Evolutionary conservation across 352 stramenopile species (phyloP).

Genomic region (Phytophthora pinifolia): DNA sequence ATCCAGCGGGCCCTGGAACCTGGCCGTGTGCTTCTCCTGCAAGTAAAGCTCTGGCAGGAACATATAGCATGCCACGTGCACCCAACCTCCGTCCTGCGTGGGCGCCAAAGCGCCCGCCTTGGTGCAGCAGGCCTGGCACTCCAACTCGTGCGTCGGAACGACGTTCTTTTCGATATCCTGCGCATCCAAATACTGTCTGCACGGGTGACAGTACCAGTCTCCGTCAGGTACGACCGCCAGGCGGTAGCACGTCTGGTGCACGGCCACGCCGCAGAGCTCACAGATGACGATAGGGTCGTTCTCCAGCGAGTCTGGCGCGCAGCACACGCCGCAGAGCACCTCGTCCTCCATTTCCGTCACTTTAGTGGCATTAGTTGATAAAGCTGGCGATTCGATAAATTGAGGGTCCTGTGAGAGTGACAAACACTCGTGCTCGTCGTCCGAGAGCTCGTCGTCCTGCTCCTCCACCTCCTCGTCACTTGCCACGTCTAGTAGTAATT

Average conservation of each 20-base stretch:
- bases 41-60: constrained; percentile 78
- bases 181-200: constrained; percentile 45
- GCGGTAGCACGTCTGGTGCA: constrained; percentile 84
- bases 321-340: constrained; percentile 63
- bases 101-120: constrained; percentile 61
- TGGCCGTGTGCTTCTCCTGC: constrained; percentile 23
- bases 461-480: constrained; percentile 22
- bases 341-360: constrained; percentile 39
- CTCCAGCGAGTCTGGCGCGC: constrained; percentile 61
- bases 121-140: constrained; percentile 51
- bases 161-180: constrained; percentile 45
- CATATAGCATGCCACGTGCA: constrained; percentile 80
- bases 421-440: constrained; percentile 23
- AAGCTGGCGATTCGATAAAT: neutral
- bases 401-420: constrained; percentile 11
- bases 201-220: constrained; percentile 81
- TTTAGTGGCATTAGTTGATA: neutral
- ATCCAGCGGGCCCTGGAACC: constrained; percentile 28
- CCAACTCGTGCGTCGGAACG: constrained; percentile 53
- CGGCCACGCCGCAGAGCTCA: constrained; percentile 63
- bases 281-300: constrained; percentile 82
- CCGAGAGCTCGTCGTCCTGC: constrained; percentile 16
- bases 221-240: constrained; percentile 63
- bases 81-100: constrained; percentile 49
- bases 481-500: constrained; percentile 58